Evolutionary conservation across 345 rosid species (phyloP).

Genomic region (Atalantia buxifolia): DNA sequence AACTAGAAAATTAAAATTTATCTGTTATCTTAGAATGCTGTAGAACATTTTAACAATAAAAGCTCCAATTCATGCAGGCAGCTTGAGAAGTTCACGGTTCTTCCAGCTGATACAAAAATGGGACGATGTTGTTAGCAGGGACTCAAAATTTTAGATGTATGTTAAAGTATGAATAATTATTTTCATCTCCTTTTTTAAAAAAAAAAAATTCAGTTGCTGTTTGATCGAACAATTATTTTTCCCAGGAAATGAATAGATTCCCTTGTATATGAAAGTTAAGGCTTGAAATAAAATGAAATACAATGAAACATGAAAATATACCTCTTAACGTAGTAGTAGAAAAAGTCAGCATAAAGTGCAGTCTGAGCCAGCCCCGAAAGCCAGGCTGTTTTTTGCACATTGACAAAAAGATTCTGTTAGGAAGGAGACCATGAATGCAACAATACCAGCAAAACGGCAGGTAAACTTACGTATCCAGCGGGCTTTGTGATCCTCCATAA

Average conservation of each 20-base stretch:
- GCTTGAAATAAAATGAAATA: not conserved
- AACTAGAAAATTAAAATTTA: not conserved
- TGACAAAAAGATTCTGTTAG: not conserved
- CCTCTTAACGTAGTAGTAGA: conserved; percentile 50
- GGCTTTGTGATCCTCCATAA: conserved; percentile 17
- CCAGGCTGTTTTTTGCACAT: conserved; percentile 36
- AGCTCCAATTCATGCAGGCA: conserved; percentile 28
- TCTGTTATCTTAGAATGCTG: not conserved
- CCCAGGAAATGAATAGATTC: not conserved
- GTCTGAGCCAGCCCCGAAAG: conserved; percentile 47
- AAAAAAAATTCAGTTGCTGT: not conserved
- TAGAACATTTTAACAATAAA: not conserved
- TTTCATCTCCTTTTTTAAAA: not conserved
- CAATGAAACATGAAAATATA: not conserved
- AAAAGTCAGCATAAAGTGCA: conserved; percentile 44
- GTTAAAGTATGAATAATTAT: not conserved
- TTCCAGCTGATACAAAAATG: conserved; percentile 33
- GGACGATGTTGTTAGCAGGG: not conserved
- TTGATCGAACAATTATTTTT: not conserved
- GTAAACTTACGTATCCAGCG: conserved; percentile 43
- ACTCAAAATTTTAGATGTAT: not conserved
- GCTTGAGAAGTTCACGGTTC: conserved; percentile 36
- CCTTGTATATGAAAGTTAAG: not conserved
- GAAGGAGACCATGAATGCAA: not conserved
- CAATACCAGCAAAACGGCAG: not conserved